Conservation (phyloP, 306 rosid genomes). For the Ormosia semicastrata region DNA sequence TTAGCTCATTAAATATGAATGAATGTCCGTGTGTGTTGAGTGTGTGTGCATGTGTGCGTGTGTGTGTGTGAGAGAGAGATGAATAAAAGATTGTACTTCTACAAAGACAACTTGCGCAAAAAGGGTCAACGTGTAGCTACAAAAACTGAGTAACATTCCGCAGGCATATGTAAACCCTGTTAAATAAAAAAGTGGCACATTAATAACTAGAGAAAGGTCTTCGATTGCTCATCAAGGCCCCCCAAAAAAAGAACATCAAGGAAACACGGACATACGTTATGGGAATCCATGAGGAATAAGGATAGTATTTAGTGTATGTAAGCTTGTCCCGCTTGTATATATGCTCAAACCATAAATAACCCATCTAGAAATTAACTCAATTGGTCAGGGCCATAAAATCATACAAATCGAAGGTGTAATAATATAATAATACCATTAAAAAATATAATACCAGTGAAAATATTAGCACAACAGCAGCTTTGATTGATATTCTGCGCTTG, state of each 20-base stretch:
- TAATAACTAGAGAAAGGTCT: constrained; percentile 18
- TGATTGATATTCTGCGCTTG: constrained; percentile 75
- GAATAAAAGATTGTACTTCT: constrained; percentile 10
- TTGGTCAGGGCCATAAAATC: constrained; percentile 24
- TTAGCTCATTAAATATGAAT: neutral
- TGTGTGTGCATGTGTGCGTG: neutral
- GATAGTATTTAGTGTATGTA: constrained; percentile 88
- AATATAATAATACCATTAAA: neutral
- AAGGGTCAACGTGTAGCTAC: constrained; percentile 75
- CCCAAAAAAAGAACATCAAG: neutral
- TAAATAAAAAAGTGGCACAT: constrained; percentile 24
- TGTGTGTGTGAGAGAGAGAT: neutral
- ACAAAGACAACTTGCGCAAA: constrained; percentile 68
- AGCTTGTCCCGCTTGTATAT: constrained; percentile 88
- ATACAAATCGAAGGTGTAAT: constrained; percentile 6
- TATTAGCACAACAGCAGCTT: constrained; percentile 58
- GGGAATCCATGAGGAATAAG: constrained; percentile 98
- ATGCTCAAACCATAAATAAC: constrained; percentile 85
- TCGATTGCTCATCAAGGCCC: neutral
- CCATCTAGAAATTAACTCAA: constrained; percentile 52
- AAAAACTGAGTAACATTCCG: constrained; percentile 86
- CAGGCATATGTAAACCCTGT: constrained; percentile 83
- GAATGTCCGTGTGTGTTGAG: neutral
- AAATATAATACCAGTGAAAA: constrained; percentile 51
- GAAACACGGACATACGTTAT: constrained; percentile 70